These are phyloP conservation scores for Truncatella angustata DNA, from an alignment of 2,329 filamentous ascomycete genomes.

Conservation along the genomic window DNA sequence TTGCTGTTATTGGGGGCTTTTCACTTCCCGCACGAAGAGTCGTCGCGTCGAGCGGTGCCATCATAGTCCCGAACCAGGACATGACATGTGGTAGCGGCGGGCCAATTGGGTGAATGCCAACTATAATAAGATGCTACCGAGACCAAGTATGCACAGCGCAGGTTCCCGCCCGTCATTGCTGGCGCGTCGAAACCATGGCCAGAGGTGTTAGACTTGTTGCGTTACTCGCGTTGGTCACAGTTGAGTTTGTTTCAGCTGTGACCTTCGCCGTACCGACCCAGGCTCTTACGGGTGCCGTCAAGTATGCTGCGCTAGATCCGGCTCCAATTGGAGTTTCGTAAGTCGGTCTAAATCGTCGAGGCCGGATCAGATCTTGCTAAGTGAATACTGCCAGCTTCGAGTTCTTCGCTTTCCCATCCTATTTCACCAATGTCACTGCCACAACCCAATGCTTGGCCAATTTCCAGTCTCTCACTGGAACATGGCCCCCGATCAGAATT, in stretches of 20 bases:
- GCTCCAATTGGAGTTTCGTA: constrained; percentile 41
- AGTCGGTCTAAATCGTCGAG: constrained; percentile 16
- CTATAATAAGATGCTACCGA: too few species aligned
- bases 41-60: not conserved
- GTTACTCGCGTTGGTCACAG: not conserved
- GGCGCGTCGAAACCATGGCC: not conserved
- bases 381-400: constrained; percentile 38
- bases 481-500: constrained; percentile 53
- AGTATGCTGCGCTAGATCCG: constrained; percentile 27
- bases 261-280: constrained; percentile 25
- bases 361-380: not conserved
- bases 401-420: constrained; percentile 55
- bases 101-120: not conserved
- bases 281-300: constrained; percentile 4
- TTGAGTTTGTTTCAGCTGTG: constrained; percentile 12
- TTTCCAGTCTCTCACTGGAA: constrained; percentile 46
- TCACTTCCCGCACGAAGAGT: not conserved
- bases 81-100: not conserved
- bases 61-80: not conserved
- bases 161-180: too few species aligned
- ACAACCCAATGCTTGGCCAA: constrained; percentile 52
- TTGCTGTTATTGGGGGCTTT: constrained; percentile 3
- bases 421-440: constrained; percentile 49
- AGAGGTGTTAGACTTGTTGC: not conserved
- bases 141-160: too few species aligned